Percentiles rank a stretch among this genome's conserved stretches.
These are phyloP conservation scores for Penicillium manginii DNA, from an alignment of 495 filamentous ascomycete species.

Conservation along the genomic window DNA sequence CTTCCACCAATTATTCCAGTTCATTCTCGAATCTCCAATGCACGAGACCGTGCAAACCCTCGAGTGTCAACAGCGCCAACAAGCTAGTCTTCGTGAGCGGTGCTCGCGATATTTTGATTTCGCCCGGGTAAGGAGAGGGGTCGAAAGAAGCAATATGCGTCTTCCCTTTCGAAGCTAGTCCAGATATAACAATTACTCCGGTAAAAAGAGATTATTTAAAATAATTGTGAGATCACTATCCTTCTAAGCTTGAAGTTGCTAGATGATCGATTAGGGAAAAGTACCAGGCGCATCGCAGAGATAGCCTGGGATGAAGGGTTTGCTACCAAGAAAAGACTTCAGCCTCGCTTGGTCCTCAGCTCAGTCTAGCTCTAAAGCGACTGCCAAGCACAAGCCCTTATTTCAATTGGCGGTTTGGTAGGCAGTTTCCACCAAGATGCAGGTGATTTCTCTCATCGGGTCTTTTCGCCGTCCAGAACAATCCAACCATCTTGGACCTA, in stretches of 20 bases:
- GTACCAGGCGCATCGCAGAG: too few species aligned
- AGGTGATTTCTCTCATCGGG: too few species aligned
- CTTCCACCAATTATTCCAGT: background rate
- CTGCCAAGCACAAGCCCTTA: background rate
- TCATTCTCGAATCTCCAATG: background rate
- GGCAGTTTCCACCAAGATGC: too few species aligned
- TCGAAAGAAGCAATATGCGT: background rate
- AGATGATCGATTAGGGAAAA: too few species aligned
- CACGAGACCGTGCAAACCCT: background rate
- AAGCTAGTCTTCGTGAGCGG: background rate
- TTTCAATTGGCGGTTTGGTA: background rate
- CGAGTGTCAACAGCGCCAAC: background rate
- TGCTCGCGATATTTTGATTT: slow-evolving; percentile 14
- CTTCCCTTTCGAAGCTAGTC: background rate
- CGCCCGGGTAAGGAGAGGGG: slow-evolving; percentile 1
- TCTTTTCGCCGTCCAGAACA: too few species aligned
- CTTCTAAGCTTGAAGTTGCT: too few species aligned
- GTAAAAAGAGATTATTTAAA: background rate
- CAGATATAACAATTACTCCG: background rate
- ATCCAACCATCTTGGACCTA: too few species aligned
- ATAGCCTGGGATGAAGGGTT: background rate
- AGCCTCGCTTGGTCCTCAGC: background rate
- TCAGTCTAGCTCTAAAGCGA: too few species aligned
- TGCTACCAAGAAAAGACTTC: background rate
- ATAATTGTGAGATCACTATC: too few species aligned